phyloP scores from a whole-genome alignment of 768 basidiomycete genomes.

The Lactarius hatsudake region DNA sequence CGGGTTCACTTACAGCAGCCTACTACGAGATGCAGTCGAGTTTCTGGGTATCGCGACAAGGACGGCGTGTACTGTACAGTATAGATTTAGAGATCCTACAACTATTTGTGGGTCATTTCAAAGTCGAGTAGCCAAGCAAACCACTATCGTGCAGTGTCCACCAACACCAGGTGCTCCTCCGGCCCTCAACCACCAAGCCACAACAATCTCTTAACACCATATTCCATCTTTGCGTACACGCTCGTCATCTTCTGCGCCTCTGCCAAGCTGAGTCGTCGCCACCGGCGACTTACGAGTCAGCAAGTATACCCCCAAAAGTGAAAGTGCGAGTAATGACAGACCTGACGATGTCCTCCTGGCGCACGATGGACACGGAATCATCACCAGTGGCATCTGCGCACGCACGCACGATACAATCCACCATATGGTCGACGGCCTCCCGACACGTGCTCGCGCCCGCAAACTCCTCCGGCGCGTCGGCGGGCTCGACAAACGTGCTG shows the following conservation, averaged over 20 bases:
- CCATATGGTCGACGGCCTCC: conserved; percentile 74
- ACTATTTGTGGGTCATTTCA: background rate
- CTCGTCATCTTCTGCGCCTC: conserved; percentile 86
- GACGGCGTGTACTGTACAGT: conserved; percentile 12
- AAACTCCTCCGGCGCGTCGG: conserved; percentile 51
- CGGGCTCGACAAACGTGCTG: conserved; percentile 48
- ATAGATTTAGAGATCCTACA: conserved; percentile 4
- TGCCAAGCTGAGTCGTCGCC: conserved; percentile 49
- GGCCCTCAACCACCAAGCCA: conserved; percentile 75
- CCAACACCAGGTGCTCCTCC: background rate
- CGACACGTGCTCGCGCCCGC: conserved; percentile 63
- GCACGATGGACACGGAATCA: conserved; percentile 47
- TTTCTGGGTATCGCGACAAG: background rate
- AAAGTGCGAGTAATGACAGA: conserved; percentile 35
- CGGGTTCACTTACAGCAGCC: background rate
- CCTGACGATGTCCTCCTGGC: conserved; percentile 77
- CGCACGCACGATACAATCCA: conserved; percentile 63
- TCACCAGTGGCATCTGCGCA: conserved; percentile 58
- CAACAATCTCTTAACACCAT: conserved; percentile 84
- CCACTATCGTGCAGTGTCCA: background rate
- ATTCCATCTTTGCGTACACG: conserved; percentile 89
- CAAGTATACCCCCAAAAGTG: too few species aligned
- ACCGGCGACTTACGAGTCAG: conserved; percentile 8
- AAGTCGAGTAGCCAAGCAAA: background rate
- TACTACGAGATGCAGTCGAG: background rate